Base-by-base conservation (phyloP, 179 eudicot species). In the Drosera spatulata region DNA sequence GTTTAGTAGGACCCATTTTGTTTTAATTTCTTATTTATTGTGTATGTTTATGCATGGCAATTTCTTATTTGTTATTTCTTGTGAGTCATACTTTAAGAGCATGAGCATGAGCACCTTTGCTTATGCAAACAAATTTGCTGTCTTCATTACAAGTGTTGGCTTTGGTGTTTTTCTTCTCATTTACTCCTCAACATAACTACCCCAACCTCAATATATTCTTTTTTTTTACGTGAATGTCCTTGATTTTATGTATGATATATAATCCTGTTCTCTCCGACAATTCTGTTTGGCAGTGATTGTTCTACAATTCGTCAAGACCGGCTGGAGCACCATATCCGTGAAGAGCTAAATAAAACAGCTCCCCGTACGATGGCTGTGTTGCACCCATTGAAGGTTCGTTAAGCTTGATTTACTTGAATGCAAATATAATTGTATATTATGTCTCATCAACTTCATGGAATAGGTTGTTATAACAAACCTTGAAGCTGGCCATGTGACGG, bases 391-490 rank as follows among this genome's bases (percentile, higher is more conserved):
- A 93, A 89, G 99, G 99, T 93, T 47, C 52, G 70, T 52, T 38
- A 68, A 69, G 42, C 33, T 68, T 58, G 6, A 49, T 48, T 54
- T 38, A 38, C 66, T 13, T 50, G 33, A 63, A 13, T 57, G 10
- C 22, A 50, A 44, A 50, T 11, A 55, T 53, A 47, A 14, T 49
- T 41, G 49, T 59, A 6, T 41, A 44, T 49, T 54, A 46, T 54
- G 65, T 33, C 64, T 62, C 47, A 62, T 60, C 3, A 55, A 33
- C 58, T 70, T 9, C 11, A 8, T 41, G 55, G 55, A 58, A 60
- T 62, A 93, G 97, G 90, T 93, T 61, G 88, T 93, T 59, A 89
- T 93, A 68, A 89, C 99, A 51, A 93, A 93, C 73, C 75, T 93
- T 59, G 95, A 84, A 57, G 79, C 81, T 56, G 84, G 84, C 43